Conservation (phyloP, 805 yeast genomes). For the Lipomyces sp. region DNA sequence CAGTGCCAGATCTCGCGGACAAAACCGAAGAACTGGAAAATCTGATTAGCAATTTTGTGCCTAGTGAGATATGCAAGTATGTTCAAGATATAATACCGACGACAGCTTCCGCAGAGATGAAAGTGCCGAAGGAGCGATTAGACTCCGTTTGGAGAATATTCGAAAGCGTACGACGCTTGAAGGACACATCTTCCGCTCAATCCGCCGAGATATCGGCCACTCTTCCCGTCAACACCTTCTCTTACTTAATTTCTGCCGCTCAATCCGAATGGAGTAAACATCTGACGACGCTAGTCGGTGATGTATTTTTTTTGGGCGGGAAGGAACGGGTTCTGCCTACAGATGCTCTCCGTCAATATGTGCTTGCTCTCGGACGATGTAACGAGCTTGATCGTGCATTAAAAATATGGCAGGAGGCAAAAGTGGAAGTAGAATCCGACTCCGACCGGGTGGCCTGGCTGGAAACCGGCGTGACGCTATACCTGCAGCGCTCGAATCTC, state of each 20-base stretch:
- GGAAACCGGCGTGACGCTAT: constrained; percentile 13
- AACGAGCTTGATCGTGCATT: constrained; percentile 7
- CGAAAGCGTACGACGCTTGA: too few relatives aligned
- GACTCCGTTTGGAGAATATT: too few relatives aligned
- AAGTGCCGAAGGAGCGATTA: too few relatives aligned
- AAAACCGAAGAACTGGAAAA: too few relatives aligned
- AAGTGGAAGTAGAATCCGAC: background rate
- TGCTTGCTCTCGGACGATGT: constrained; percentile 5
- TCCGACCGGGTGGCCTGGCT: constrained; percentile 6
- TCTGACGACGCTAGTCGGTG: constrained; percentile 12
- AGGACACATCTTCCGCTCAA: too few relatives aligned
- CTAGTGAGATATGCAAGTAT: too few relatives aligned
- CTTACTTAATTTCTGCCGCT: background rate
- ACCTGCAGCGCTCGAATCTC: constrained; percentile 5
- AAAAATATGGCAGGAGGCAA: constrained; percentile 4
- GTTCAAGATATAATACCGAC: too few relatives aligned
- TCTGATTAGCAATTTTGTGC: too few relatives aligned
- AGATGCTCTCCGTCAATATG: background rate
- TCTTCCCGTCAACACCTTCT: background rate
- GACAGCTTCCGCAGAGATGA: too few relatives aligned
- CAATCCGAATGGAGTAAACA: too few relatives aligned
- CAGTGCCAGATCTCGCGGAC: too few relatives aligned
- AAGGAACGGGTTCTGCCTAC: background rate
- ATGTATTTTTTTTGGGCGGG: constrained; percentile 3
- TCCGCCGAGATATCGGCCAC: too few relatives aligned